Base-by-base conservation (phyloP, 306 rosid genomes). In the Malus sylvestris region DNA sequence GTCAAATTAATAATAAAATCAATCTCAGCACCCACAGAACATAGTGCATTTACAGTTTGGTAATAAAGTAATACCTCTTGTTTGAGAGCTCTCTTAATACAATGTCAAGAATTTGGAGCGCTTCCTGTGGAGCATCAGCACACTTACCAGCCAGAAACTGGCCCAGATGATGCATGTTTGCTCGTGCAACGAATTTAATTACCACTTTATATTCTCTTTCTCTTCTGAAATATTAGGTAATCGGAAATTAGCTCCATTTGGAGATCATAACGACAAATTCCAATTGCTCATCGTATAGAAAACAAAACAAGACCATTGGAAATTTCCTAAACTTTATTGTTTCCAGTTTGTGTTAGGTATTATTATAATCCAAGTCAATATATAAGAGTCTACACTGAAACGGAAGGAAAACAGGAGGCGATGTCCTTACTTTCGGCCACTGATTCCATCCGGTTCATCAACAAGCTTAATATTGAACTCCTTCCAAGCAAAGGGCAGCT, bases 111-210 rank as follows among this genome's bases (percentile, higher is more conserved):
- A 90, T 88, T 79, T 95, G 97, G 68, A 95, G 91, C 42, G 97
- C 93, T 76, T 95, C 97, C 79, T 89, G 99, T 6, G 97, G 93
- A 53, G 97, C 97, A 82, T 92, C 93, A 7, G 99, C 92, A 5
- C 93, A 93, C 81, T 91, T 89, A 27, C 99, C 98, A 10, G 92
- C 97, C 45, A 95, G 84, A 86, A 95, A 95, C 87, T 95, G 96
- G 72, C 96, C 96, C 79, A 95, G 85, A 81, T 95, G 97, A 83
- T 95, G 90, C 93, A 95, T 82, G 86, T 95, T 95, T 70, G 97
- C 97, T 70, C 89, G 88, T 27, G 99, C 96, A 76, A 92, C 99
- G 65, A 90, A 95, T 79, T 87, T 95, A 72, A 95, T 86, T 80
- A 88, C 93, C 80, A 95, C 99, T 66, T 74, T 87, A 82, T 90